Base-by-base conservation (phyloP, 495 filamentous ascomycete species). In the Penicillium parvum region DNA sequence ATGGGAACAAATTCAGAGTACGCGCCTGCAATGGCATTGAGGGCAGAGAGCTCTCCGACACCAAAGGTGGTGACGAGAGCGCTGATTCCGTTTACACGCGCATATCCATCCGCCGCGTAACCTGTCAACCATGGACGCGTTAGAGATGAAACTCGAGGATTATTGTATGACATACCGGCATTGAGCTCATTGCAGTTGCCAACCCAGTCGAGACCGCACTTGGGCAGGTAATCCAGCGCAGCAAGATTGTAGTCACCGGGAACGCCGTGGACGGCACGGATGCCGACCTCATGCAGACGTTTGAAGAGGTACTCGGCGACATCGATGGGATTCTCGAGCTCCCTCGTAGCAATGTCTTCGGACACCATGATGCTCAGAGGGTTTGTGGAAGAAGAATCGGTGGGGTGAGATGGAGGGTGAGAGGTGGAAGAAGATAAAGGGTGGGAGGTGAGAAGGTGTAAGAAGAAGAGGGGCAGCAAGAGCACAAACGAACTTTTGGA, bases 141-240 rank as follows among this genome's bases (percentile, higher is more conserved):
- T 14, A 14, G 1, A 23, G 7, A 8, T 9, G 12, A 11, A 5
- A n/a, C 5, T 17, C 16, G 0, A 14, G 22, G 28, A 6, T 22
- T 18, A 18, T 12, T 34, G 12, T 7, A 5, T 43, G n/a, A 22
- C 65, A 50, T 70, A 78, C 79, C 79, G 37, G 80, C 80, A 60
- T 81, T 81, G 33, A 83, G 75, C 54, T 90, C 86, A 53, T 90
- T 90, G 49, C 77, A 80, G 60, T 82, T 85, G 37, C 84, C 84
- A 1, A 85, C 72, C 84, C 83, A 86, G 7, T 67, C 47, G 15
- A 86, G 70, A 5, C 70, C 78, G 32, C 66, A 67, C 45, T 78
- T 76, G 15, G 74, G 66, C 18, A 84, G 49, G 45, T 83, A 79
- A 57, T 88, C 84, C 35, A 88, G 62, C 12, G 80, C 74, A 15